Base-by-base conservation (phyloP, 257 asterid species). In the Perilla frutescens region DNA sequence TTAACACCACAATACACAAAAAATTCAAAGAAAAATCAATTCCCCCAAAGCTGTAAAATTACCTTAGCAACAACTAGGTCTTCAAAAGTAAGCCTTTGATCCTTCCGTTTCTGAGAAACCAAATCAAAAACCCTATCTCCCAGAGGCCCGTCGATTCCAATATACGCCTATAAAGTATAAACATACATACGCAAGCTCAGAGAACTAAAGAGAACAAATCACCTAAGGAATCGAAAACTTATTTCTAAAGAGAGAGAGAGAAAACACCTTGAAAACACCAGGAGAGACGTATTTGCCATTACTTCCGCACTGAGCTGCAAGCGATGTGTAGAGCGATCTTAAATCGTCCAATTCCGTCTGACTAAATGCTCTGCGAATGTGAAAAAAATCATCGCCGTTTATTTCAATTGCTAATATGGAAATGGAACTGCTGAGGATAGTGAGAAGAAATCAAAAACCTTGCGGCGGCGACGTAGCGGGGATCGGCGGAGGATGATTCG, bases 51-150 rank as follows among this genome's bases (percentile, higher is more conserved):
- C 29, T 70, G 39, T 6, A 58, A 36, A 60, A 73, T 83, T 76
- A 90, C 99, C 83, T 94, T 94, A 15, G 96, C 96, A 83, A 91
- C 87, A 37, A 94, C 92, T 68, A 94, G 93, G 87, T 94, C 99
- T 72, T 90, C 89, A 66, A 72, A 90, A 12, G 95, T 88, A 68
- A 94, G 91, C 72, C 71, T 90, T 55, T 83, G 85, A 85, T 94
- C 97, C 76, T 81, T 82, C 15, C 95, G 89, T 39, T 87, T 87
- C 86, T 85, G 96, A 10, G 97, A 68, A 41, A 89, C 90, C 83
- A 94, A 81, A 77, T 86, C 77, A 72, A 90, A 91, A 75, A 94
- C 55, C 74, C 97, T 89, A 76, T 91, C 93, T 41, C 96, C 97
- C 40, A 91, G 77, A 37, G 93, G 81, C 48, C 99, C 96, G 63